Base-by-base conservation (phyloP, 305 asterid genomes). In the Rubia balearica region DNA sequence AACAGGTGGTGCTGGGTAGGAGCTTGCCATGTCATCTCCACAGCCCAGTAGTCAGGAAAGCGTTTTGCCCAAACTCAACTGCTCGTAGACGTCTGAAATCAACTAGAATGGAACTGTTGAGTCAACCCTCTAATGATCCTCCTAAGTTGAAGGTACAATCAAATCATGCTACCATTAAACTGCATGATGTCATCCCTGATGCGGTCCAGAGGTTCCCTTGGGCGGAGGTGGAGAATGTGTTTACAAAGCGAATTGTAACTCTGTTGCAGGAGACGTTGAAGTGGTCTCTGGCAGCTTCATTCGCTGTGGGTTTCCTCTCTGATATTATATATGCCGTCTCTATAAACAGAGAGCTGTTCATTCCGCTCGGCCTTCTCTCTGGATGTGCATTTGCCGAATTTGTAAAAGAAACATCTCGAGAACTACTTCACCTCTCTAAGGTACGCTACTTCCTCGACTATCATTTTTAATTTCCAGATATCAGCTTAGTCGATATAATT, bases 321-420 rank as follows among this genome's bases (percentile, higher is more conserved):
- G 90, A 89, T 71, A 48, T 83, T 69, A 12, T 84, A 7, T 77
- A 73, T 78, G 75, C 89, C 24, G 70, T 89, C 69, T 76, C 87
- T 42, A 82, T 78, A 74, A 85, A 83, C 84, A 87, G 79, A 77
- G 94, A 87, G 76, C 71, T 89, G 74, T 57, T 83, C 63, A 80
- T 89, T 56, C 89, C 94, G 7, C 72, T 85, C 6, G 90, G 94
- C 63, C 89, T 89, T 67, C 80, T 82, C 71, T 64, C 68, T 71
- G 94, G 96, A 48, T 75, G 83, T 62, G 7, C 77, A 61, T 46
- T 81, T 51, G 65, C 86, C 46, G 84, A 81, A 41, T 87, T 79
- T 71, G 41, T 89, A 3, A 80, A 80, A 13, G 87, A 86, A 81
- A 73, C 83, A 67, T 78, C 83, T 21, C 77, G 68, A 71, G 90